Conservation (phyloP, 495 filamentous ascomycete species). For the Penicillium samsonianum region DNA sequence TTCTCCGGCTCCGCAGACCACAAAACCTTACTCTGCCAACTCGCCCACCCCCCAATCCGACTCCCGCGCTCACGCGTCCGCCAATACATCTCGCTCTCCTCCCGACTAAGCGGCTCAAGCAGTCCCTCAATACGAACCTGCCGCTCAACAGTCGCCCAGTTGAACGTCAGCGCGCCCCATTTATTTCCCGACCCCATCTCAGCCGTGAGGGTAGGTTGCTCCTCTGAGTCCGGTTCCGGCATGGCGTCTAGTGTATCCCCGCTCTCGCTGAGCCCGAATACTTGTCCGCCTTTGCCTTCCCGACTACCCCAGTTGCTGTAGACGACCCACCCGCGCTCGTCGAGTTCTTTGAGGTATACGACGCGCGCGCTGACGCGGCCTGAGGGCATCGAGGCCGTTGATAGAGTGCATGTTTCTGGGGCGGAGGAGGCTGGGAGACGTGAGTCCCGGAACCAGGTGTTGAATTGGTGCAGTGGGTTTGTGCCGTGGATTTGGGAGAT, state of each 20-base stretch:
- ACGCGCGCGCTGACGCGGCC: slow-evolving; percentile 81
- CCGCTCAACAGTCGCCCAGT: slow-evolving; percentile 70
- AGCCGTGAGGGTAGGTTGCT: neutral
- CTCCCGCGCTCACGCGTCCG: slow-evolving; percentile 77
- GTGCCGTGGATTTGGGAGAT: slow-evolving; percentile 42
- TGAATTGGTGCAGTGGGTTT: slow-evolving; percentile 77
- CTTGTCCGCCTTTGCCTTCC: slow-evolving; percentile 48
- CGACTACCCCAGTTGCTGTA: slow-evolving; percentile 87
- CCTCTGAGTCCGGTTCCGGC: slow-evolving; percentile 27
- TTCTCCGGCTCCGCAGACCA: slow-evolving; percentile 38
- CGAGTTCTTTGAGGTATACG: slow-evolving; percentile 85
- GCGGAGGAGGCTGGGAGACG: slow-evolving; percentile 62
- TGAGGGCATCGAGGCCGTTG: slow-evolving; percentile 82
- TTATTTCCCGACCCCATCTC: slow-evolving; percentile 36
- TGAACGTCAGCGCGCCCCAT: slow-evolving; percentile 49
- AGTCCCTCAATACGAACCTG: slow-evolving; percentile 84
- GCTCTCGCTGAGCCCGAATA: slow-evolving; percentile 31
- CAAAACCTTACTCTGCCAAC: slow-evolving; percentile 77
- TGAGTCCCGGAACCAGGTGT: slow-evolving; percentile 79
- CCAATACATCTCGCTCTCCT: slow-evolving; percentile 86
- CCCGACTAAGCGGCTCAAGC: slow-evolving; percentile 62
- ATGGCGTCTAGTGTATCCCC: slow-evolving; percentile 23
- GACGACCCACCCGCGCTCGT: slow-evolving; percentile 76
- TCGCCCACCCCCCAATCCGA: slow-evolving; percentile 91
- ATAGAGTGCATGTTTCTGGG: slow-evolving; percentile 71